Conservation (phyloP, 2,329 filamentous ascomycete genomes). For the Zymoseptoria passerinii region DNA sequence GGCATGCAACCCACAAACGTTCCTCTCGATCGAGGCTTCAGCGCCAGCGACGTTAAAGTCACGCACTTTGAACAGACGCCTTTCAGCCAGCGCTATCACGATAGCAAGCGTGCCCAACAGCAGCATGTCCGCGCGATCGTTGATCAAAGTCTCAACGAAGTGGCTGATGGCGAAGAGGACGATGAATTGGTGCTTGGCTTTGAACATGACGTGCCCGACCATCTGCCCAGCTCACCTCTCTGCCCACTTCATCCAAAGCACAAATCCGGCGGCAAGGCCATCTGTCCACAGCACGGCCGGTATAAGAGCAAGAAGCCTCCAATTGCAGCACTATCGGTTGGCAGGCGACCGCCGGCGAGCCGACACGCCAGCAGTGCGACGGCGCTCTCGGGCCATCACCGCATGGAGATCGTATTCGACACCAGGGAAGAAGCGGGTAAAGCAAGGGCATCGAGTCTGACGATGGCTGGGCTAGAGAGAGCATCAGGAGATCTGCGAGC, state of each 20-base stretch:
- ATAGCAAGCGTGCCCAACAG: slow-evolving; percentile 19
- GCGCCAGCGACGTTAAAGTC: slow-evolving; percentile 16
- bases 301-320: slow-evolving; percentile 11
- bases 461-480: neutral
- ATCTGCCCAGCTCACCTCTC: slow-evolving; percentile 35
- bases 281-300: slow-evolving; percentile 35
- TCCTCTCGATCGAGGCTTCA: neutral
- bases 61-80: slow-evolving; percentile 27
- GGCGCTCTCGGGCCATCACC: neutral
- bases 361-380: neutral
- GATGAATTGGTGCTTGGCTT: slow-evolving; percentile 22
- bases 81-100: slow-evolving; percentile 25
- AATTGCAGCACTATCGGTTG: neutral
- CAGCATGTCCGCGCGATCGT: slow-evolving; percentile 20
- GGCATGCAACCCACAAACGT: neutral
- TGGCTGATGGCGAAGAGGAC: slow-evolving; percentile 16
- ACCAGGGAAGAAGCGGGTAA: slow-evolving; percentile 1
- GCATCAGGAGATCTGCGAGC: neutral
- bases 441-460: neutral
- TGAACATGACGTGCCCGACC: slow-evolving; percentile 35
- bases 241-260: slow-evolving; percentile 34
- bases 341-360: neutral
- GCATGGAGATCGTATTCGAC: slow-evolving; percentile 12
- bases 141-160: slow-evolving; percentile 18
- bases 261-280: slow-evolving; percentile 29